Conservation (phyloP, 495 filamentous ascomycete genomes). For the Lasiosphaeriaceae sp. region DNA sequence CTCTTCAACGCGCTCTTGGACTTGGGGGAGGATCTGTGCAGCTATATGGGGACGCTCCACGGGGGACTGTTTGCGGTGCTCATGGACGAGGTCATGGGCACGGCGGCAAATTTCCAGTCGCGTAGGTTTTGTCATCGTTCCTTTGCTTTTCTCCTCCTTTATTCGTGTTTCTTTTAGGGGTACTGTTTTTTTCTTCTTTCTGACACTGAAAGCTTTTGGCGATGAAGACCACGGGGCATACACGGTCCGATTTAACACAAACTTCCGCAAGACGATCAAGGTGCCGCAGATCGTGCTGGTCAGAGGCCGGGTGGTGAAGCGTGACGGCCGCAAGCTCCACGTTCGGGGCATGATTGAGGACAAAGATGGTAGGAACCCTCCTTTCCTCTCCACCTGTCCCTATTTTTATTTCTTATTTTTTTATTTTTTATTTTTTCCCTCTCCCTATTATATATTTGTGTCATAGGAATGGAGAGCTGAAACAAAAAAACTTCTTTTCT, state of each 20-base stretch:
- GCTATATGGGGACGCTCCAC: constrained; percentile 15
- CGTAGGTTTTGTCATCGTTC: not conserved
- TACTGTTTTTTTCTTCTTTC: not conserved
- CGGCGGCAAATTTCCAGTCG: constrained; percentile 17
- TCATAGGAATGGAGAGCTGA: not conserved
- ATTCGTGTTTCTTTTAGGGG: not conserved
- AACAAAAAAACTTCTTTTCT: too few species aligned
- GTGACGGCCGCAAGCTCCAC: constrained; percentile 17
- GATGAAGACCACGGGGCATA: constrained; percentile 12
- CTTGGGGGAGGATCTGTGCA: constrained; percentile 20
- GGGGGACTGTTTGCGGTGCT: constrained; percentile 18
- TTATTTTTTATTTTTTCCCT: too few species aligned
- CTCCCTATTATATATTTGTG: too few species aligned
- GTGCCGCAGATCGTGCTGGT: constrained; percentile 17
- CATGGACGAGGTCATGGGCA: constrained; percentile 25
- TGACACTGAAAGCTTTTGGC: not conserved
- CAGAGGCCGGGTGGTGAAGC: constrained; percentile 17
- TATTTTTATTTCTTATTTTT: too few species aligned
- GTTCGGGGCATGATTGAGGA: constrained; percentile 23
- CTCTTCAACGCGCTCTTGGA: constrained; percentile 24
- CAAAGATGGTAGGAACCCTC: constrained; percentile 12
- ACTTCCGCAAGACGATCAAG: constrained; percentile 13
- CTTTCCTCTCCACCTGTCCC: not conserved
- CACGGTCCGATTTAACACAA: constrained; percentile 20
- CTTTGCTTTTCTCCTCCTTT: not conserved